Conservation (phyloP, 2,329 filamentous ascomycete genomes). For the Fusarium sp. region DNA sequence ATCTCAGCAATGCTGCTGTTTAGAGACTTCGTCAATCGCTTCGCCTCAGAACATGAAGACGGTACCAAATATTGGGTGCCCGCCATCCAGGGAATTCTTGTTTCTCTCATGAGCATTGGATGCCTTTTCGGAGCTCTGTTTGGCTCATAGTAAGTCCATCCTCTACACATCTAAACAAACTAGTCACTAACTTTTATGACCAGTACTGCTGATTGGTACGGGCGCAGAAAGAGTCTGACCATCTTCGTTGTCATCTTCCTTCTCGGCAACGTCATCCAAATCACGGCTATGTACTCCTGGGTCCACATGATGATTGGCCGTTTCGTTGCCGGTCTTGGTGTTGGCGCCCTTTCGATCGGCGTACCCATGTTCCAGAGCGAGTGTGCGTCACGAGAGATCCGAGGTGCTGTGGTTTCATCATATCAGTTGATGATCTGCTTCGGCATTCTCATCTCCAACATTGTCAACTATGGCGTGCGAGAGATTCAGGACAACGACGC, state of each 20-base stretch:
- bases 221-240: constrained; percentile 67
- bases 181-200: background rate
- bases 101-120: constrained; percentile 69
- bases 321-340: constrained; percentile 56
- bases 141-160: constrained; percentile 58
- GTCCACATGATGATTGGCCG: constrained; percentile 74
- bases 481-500: constrained; percentile 57
- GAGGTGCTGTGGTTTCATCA: constrained; percentile 72
- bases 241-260: constrained; percentile 70
- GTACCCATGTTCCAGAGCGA: constrained; percentile 78
- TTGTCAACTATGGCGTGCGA: constrained; percentile 68
- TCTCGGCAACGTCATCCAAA: constrained; percentile 75
- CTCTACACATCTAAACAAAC: too few species aligned
- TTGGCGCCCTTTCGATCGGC: constrained; percentile 74
- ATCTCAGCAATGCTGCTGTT: constrained; percentile 66
- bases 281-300: constrained; percentile 70
- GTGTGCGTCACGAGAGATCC: constrained; percentile 71
- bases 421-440: constrained; percentile 81
- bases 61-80: constrained; percentile 58
- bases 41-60: constrained; percentile 60
- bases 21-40: constrained; percentile 66
- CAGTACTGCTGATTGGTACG: constrained; percentile 67
- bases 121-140: constrained; percentile 68
- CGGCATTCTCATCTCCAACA: constrained; percentile 71
- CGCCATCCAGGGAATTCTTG: constrained; percentile 64